Percentiles rank a stretch among this genome's conserved stretches.
Evolutionary conservation across 345 rosid genomes (phyloP).

Genomic region (Eucalyptus globulus): DNA sequence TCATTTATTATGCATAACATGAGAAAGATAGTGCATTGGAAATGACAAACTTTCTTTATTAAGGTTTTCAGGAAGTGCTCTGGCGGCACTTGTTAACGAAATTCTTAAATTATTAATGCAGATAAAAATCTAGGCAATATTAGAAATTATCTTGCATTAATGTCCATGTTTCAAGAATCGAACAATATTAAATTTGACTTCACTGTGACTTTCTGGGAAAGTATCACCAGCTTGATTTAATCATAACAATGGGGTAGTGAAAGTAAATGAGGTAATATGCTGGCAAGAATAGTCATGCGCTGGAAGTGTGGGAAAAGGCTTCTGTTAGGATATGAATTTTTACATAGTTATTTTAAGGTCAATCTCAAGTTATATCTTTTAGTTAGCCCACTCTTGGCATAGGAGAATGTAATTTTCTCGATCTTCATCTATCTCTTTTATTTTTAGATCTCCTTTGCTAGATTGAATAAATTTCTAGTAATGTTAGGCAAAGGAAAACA

Average conservation of each 20-base stretch:
- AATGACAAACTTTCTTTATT: background rate
- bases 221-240: background rate
- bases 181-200: background rate
- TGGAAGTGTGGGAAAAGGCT: background rate
- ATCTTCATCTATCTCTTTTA: background rate
- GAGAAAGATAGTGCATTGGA: background rate
- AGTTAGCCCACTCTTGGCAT: background rate
- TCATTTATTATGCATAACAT: background rate
- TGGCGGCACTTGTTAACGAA: background rate
- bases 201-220: background rate
- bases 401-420: background rate
- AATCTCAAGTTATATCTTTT: background rate
- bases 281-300: background rate
- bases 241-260: background rate
- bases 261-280: background rate
- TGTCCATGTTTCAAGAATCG: background rate
- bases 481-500: conserved; percentile 58
- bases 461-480: conserved; percentile 49
- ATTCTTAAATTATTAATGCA: background rate
- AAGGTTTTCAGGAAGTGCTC: background rate
- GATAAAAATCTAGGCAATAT: background rate
- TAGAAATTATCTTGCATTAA: background rate
- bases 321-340: background rate
- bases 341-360: background rate
- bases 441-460: background rate